Conservation (phyloP, 495 filamentous ascomycete genomes). For the Usnea hakonensis region DNA sequence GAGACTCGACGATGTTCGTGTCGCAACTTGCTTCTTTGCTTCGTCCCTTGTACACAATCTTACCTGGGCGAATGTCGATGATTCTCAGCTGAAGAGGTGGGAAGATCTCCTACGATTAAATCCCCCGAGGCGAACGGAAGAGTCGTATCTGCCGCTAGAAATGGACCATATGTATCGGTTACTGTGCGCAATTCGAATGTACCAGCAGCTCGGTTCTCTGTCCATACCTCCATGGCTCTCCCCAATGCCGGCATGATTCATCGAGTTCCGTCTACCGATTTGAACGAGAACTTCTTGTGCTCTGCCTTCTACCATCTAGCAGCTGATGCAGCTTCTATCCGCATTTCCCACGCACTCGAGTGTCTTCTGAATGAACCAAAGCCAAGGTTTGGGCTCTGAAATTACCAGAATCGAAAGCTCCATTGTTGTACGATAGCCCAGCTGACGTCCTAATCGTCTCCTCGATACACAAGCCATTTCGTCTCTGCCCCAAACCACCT, state of each 20-base stretch:
- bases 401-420: not conserved
- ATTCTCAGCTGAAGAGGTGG: not conserved
- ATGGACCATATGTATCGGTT: conserved; percentile 16
- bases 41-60: not conserved
- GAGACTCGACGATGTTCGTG: not conserved
- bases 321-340: not conserved
- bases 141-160: conserved; percentile 5
- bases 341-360: not conserved
- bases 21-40: conserved; percentile 6
- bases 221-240: not conserved
- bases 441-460: conserved; percentile 2
- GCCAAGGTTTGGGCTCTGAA: no score
- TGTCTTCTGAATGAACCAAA: not conserved
- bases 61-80: not conserved
- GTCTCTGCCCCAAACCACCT: conserved; percentile 51
- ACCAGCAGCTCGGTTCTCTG: conserved; percentile 1
- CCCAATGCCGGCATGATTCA: conserved; percentile 3
- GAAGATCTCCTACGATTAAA: not conserved
- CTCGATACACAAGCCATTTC: conserved; percentile 48
- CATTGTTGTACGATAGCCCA: not conserved
- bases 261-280: not conserved
- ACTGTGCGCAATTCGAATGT: conserved; percentile 5
- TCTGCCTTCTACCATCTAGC: not conserved
- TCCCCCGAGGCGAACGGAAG: not conserved
- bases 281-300: not conserved